phyloP scores from a whole-genome alignment of 768 basidiomycete species.

The Nidularia pulvinata region DNA sequence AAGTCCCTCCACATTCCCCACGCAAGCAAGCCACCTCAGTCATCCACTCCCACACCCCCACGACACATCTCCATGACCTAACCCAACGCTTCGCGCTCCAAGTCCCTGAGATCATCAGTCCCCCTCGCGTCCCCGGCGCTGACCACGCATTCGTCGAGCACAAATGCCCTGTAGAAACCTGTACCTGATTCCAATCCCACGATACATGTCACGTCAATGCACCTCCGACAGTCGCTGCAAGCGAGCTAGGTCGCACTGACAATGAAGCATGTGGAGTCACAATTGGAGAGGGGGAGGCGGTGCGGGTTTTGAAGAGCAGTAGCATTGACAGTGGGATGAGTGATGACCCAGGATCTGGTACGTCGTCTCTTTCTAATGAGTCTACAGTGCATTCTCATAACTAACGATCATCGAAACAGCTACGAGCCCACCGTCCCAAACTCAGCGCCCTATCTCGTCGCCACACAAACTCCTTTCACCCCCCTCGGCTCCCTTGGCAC shows the following conservation, averaged over 20 bases:
- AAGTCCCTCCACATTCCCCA: conserved; percentile 9
- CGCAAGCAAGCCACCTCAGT: conserved; percentile 40
- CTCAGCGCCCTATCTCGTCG: not conserved
- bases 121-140: conserved; percentile 8
- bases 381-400: not conserved
- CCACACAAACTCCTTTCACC: not conserved
- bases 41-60: conserved; percentile 30
- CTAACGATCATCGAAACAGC: not conserved
- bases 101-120: conserved; percentile 9
- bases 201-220: conserved; percentile 53
- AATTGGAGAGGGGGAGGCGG: conserved; percentile 65
- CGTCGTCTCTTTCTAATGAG: not conserved
- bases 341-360: too few relatives aligned
- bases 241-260: conserved; percentile 73
- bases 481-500: too few relatives aligned
- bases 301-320: conserved; percentile 73
- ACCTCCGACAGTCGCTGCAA: conserved; percentile 76
- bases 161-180: too few relatives aligned
- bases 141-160: too few relatives aligned
- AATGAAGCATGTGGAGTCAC: conserved; percentile 67
- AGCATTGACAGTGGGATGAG: conserved; percentile 1
- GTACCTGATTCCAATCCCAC: too few relatives aligned
- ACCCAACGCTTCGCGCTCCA: conserved; percentile 8
- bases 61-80: conserved; percentile 26
- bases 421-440: not conserved